Conservation (phyloP, 2,329 filamentous ascomycete genomes). For the Cryoendolithus antarcticus region DNA sequence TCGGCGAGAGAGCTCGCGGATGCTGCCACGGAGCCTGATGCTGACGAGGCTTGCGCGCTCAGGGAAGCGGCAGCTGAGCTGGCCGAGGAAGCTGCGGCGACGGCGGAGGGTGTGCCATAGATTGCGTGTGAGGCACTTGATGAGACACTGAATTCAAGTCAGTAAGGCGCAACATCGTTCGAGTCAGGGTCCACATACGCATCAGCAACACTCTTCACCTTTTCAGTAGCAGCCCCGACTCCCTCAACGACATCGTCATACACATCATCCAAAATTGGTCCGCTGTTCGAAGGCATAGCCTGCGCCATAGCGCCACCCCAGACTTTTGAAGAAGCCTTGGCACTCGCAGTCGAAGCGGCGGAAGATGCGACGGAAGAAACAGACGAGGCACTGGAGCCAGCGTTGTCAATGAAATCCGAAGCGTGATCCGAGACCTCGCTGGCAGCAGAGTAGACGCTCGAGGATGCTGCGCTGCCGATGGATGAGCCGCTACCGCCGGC, state of each 20-base stretch:
- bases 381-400: slow-evolving; percentile 13
- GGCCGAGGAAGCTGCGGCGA: slow-evolving; percentile 26
- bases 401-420: slow-evolving; percentile 9
- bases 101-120: slow-evolving; percentile 38
- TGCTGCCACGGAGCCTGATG: too few species aligned
- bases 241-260: slow-evolving; percentile 24
- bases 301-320: slow-evolving; percentile 44
- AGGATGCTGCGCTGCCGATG: slow-evolving; percentile 9
- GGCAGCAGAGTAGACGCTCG: slow-evolving; percentile 15
- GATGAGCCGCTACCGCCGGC: slow-evolving; percentile 11
- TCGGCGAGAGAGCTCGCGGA: slow-evolving; percentile 10
- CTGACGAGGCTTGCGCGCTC: slow-evolving; percentile 8
- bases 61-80: slow-evolving; percentile 23
- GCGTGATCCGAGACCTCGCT: slow-evolving; percentile 16
- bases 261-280: slow-evolving; percentile 38
- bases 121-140: slow-evolving; percentile 40
- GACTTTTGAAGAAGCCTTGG: slow-evolving; percentile 30
- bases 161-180: too few species aligned
- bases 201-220: too few species aligned
- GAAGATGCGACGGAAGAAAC: too few species aligned
- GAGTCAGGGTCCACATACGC: too few species aligned
- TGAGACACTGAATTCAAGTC: too few species aligned
- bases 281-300: slow-evolving; percentile 33
- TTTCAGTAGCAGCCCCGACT: too few species aligned
- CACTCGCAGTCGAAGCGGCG: background rate